phyloP scores from a whole-genome alignment of 2,329 filamentous ascomycete species.

The Fusarium oligoseptatum region DNA sequence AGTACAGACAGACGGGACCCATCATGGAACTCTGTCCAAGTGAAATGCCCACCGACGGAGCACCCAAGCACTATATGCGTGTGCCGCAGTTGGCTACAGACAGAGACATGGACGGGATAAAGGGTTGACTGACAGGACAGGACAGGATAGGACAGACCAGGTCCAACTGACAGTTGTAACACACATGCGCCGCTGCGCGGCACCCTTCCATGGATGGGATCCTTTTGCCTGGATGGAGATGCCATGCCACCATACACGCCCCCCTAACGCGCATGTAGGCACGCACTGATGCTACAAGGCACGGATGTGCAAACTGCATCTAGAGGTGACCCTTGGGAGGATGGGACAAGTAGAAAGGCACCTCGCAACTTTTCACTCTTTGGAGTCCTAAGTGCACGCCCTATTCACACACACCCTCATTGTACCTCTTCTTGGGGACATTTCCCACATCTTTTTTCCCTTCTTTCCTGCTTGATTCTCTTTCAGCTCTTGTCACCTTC shows the following conservation, averaged over 20 bases:
- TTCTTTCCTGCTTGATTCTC: background rate
- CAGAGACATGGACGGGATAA: background rate
- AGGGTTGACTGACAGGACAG: conserved; percentile 10
- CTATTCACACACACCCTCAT: conserved; percentile 8
- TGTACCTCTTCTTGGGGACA: conserved; percentile 3
- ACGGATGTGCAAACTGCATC: conserved; percentile 36
- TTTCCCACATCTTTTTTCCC: conserved; percentile 19
- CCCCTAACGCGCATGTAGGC: conserved; percentile 17
- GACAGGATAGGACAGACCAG: background rate
- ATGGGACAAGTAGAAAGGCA: background rate
- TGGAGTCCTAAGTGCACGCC: background rate
- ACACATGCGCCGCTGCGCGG: conserved; percentile 20
- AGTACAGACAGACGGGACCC: background rate
- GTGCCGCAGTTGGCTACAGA: conserved; percentile 4
- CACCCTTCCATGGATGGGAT: conserved; percentile 12
- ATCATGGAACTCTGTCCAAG: background rate
- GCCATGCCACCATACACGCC: conserved; percentile 15
- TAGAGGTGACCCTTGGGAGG: conserved; percentile 20
- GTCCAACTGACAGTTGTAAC: conserved; percentile 28
- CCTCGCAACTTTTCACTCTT: conserved; percentile 9
- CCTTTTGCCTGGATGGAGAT: conserved; percentile 15
- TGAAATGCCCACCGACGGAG: background rate
- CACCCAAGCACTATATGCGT: background rate
- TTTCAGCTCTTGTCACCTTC: conserved; percentile 15
- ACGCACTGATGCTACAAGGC: conserved; percentile 35